These are phyloP conservation scores for Combretum micranthum DNA, from an alignment of 345 rosid species.

Conservation along the genomic window DNA sequence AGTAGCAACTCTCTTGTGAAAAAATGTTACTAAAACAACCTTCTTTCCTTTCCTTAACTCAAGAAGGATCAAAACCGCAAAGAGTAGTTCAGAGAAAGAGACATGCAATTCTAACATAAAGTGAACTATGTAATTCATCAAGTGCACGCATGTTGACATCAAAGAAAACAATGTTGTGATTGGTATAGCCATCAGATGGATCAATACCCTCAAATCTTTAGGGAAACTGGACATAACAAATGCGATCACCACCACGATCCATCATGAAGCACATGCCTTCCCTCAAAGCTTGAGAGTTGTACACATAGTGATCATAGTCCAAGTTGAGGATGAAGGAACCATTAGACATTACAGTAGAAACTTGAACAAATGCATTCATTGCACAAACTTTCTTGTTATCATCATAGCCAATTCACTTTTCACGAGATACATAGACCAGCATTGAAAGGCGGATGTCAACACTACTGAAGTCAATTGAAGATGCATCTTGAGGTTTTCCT, in stretches of 20 bases:
- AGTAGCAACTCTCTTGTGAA: too few species aligned
- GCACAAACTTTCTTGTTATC: slow-evolving; percentile 29
- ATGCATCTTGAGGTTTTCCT: too few species aligned
- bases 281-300: too few species aligned
- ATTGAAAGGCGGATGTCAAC: slow-evolving; percentile 21
- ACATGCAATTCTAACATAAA: slow-evolving; percentile 24
- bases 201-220: slow-evolving; percentile 24
- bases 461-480: too few species aligned
- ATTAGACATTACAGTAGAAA: too few species aligned
- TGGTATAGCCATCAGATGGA: slow-evolving; percentile 26
- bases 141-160: too few species aligned
- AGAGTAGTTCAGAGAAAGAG: slow-evolving; percentile 18
- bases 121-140: slow-evolving; percentile 23
- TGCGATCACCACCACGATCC: too few species aligned
- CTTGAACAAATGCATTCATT: slow-evolving; percentile 23
- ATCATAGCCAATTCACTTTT: slow-evolving; percentile 21
- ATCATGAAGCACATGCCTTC: too few species aligned
- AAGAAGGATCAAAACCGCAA: slow-evolving; percentile 21
- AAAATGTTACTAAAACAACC: too few species aligned
- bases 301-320: too few species aligned
- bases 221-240: too few species aligned
- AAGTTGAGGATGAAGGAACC: too few species aligned
- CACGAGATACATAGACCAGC: slow-evolving; percentile 24
- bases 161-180: slow-evolving; percentile 20
- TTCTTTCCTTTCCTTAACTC: slow-evolving; percentile 12